Base-by-base conservation (phyloP, 2,329 filamentous ascomycete species). In the Monilinia fructigena region DNA sequence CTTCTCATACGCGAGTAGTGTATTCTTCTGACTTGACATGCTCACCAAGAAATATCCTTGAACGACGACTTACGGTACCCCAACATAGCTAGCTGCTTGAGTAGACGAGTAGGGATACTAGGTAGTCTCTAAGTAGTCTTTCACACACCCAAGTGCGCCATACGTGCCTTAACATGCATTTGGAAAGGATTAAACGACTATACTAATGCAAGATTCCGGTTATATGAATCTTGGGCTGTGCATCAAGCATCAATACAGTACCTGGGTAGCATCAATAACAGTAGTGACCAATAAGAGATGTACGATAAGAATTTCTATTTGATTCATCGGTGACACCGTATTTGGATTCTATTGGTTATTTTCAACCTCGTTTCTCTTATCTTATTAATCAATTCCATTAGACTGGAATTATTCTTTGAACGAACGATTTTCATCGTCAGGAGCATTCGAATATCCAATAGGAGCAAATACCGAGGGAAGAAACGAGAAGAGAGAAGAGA, bases 261-360 rank as follows among this genome's bases (percentile, higher is more conserved):
- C 23, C 23, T 23, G 23, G 23, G 23, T n/a, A 16, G 14, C n/a
- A 14, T 28, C 53, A n/a, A 54, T n/a, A 16, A 20, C n/a, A 14
- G 20, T 23, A 53, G 38, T 23, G 38, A 38, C 62, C 55, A 68
- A 67, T 68, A 5, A 48, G 20, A 26, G 12, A 11, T 20, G 31
- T 3, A 47, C 67, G 67, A 68, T 67, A 67, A 67, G 65, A 35
- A 66, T 65, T 65, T 60, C 31, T 42, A 65, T 67, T 61, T 65
- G 56, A 54, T 35, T 20, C 12, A 42, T 66, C 58, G 42, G 28
- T 68, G 60, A 68, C 68, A 63, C 56, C 59, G 52, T 26, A n/a
- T 63, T 45, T 45, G 58, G 18, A 20, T 47, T 18, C 11, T 14
- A 55, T 53, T 45, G 47, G 35, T 47, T 50, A 0, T 4, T 58